Percentiles rank a stretch among this genome's conserved stretches.
These are phyloP conservation scores for Incumbomyces lentus DNA, from an alignment of 2,329 filamentous ascomycete species.

Conservation along the genomic window DNA sequence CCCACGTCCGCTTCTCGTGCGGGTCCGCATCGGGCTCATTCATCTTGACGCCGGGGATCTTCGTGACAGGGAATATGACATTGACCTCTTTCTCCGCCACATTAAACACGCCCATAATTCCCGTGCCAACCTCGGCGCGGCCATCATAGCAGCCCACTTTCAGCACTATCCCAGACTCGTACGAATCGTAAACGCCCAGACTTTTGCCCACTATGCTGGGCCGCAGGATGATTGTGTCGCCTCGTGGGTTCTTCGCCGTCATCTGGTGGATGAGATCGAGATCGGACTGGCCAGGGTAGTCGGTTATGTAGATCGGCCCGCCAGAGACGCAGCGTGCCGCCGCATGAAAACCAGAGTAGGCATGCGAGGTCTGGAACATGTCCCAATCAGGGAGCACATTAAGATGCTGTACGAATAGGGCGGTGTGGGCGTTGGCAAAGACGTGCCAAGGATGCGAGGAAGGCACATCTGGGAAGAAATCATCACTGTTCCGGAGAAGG, in stretches of 20 bases:
- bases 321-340: conserved; percentile 83
- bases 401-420: conserved; percentile 68
- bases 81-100: conserved; percentile 51
- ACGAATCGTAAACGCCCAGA: conserved; percentile 63
- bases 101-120: conserved; percentile 80
- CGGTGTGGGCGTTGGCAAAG: conserved; percentile 87
- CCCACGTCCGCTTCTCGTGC: conserved; percentile 42
- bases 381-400: conserved; percentile 81
- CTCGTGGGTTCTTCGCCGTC: conserved; percentile 61
- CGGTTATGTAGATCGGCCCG: conserved; percentile 89
- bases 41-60: conserved; percentile 61
- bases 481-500: conserved; percentile 70
- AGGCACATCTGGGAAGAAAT: conserved; percentile 79
- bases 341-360: conserved; percentile 74
- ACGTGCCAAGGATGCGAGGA: conserved; percentile 88
- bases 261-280: conserved; percentile 66
- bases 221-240: conserved; percentile 69
- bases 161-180: conserved; percentile 61
- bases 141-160: conserved; percentile 74
- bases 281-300: conserved; percentile 74
- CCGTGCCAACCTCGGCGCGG: conserved; percentile 54
- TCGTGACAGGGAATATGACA: conserved; percentile 59
- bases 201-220: conserved; percentile 65
- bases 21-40: background rate
- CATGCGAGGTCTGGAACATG: conserved; percentile 59